Base-by-base conservation (phyloP, 2,329 filamentous ascomycete genomes). In the Arthrobotrys sinensis region DNA sequence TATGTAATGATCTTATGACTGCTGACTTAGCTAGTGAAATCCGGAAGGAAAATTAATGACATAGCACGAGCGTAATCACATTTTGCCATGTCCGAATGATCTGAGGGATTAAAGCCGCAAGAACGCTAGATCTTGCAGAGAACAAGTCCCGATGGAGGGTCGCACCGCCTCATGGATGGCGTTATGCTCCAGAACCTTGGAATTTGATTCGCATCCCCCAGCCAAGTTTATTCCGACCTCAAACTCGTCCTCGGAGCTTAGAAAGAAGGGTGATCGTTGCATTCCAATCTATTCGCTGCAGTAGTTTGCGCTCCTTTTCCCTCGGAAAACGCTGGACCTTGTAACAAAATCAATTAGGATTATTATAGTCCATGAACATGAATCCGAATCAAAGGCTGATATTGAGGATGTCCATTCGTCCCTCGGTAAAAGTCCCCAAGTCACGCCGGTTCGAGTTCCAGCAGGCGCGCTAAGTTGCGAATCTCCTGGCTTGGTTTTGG, bases 391-490 rank as follows among this genome's bases (percentile, higher is more conserved):
- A 52, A 53, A 66, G 62, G 62, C 45, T 66, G 45, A 50, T 52
- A 50, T 38, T 38, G 45, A 10, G 4, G 28, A 52, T 50, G 45
- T 52, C 43, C n/a, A 55, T 65, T 62, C 38, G 55, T 62, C 32
- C 67, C 67, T 68, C 67, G 75, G 75, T 45, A 78, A 78, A 78
- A 78, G n/a, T 52, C 62, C 63, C 43, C 62, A 64, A 67, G 66
- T 77, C 67, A 77, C 73, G 66, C 75, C 62, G 62, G 21, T 60
- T 45, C 67, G 71, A 52, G 75, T 78, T 78, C 52, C 67, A 78
- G 75, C 67, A 72, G 75, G 75, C 75, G 75, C 75, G 75, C 75
- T 78, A 72, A 78, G 75, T 78, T 78, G 63, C 75, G 75, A 78
- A 78, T 78, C 57, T 78, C 75, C 75, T 72, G 67, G 67, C 75